Conservation (phyloP, 2,329 filamentous ascomycete species). For the Trichoderma atrobrunneum region DNA sequence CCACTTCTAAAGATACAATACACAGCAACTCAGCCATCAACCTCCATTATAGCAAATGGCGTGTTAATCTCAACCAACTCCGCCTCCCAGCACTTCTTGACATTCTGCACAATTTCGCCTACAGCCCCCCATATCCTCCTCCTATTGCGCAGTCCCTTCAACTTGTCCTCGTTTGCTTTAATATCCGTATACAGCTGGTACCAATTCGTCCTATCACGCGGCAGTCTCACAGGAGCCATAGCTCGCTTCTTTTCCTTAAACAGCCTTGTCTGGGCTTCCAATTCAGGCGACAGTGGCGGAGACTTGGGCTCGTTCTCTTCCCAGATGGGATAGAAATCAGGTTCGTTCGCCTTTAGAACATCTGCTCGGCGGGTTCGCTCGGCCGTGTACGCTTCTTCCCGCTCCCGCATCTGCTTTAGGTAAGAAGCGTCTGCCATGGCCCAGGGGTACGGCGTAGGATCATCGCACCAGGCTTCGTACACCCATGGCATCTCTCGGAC, state of each 20-base stretch:
- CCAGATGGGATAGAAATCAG: slow-evolving; percentile 2
- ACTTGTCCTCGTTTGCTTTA: neutral
- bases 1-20: neutral
- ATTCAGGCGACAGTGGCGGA: slow-evolving; percentile 8
- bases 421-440: slow-evolving; percentile 1
- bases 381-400: neutral
- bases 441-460: slow-evolving; percentile 7
- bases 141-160: slow-evolving; percentile 20
- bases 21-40: neutral
- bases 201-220: slow-evolving; percentile 19
- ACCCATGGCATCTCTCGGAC: slow-evolving; percentile 7
- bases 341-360: neutral
- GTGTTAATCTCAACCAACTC: neutral
- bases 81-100: neutral
- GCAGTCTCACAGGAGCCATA: neutral
- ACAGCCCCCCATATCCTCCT: slow-evolving; percentile 19
- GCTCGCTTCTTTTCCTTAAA: slow-evolving; percentile 3
- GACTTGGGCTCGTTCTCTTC: slow-evolving; percentile 1
- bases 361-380: neutral
- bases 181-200: slow-evolving; percentile 19
- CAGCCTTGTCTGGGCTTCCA: neutral
- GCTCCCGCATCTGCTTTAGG: neutral
- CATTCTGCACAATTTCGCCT: neutral
- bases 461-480: slow-evolving; percentile 18
- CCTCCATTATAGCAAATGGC: neutral